These are phyloP conservation scores for Oidiodendron maius DNA, from an alignment of 495 filamentous ascomycete species.

Conservation along the genomic window DNA sequence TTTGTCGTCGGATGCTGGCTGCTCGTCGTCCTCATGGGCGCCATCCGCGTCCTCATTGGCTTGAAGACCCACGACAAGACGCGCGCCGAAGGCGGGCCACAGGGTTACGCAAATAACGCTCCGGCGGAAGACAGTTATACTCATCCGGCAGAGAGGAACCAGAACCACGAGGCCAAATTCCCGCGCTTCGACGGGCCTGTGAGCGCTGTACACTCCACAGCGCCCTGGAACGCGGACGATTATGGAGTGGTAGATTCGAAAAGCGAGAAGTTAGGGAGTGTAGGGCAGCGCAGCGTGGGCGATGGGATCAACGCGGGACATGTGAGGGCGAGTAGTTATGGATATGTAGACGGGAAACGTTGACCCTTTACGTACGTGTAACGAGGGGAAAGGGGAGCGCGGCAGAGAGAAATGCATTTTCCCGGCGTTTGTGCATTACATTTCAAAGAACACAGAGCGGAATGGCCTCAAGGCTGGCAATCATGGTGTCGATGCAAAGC, in stretches of 20 bases:
- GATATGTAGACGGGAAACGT: conserved; percentile 18
- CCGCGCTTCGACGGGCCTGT: conserved; percentile 17
- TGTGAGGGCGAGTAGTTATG: conserved; percentile 16
- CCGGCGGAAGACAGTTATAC: conserved; percentile 1
- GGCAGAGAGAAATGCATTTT: no score
- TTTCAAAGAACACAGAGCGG: no score
- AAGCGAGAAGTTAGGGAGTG: conserved; percentile 11
- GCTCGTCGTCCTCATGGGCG: conserved; percentile 65
- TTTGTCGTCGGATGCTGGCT: conserved; percentile 69
- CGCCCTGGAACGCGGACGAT: neutral
- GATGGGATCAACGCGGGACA: conserved; percentile 15
- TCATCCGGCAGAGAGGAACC: conserved; percentile 1
- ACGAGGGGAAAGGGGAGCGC: no score
- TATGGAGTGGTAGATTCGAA: neutral
- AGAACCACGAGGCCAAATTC: conserved; percentile 10
- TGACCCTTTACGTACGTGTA: no score
- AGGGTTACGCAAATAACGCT: conserved; percentile 17
- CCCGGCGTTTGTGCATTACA: no score
- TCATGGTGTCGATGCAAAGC: no score
- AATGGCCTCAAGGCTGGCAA: no score
- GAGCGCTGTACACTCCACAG: conserved; percentile 1
- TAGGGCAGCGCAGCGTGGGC: conserved; percentile 13
- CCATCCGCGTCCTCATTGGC: conserved; percentile 55
- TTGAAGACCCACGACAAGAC: conserved; percentile 43
- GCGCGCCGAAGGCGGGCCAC: conserved; percentile 42